Conservation (phyloP, 2,329 filamentous ascomycete species). For the Boeremia exigua region DNA sequence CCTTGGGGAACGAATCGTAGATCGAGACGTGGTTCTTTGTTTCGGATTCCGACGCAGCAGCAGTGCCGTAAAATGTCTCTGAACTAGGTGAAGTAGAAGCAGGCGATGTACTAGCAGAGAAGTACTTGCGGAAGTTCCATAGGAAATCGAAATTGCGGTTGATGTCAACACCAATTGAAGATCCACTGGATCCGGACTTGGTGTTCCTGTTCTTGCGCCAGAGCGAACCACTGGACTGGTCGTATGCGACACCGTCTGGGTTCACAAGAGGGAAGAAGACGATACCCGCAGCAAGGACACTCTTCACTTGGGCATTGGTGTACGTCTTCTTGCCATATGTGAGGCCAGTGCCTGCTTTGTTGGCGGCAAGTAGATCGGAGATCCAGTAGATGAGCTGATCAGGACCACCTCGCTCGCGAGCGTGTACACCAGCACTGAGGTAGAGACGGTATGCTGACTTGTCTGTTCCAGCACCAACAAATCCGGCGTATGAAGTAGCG, state of each 20-base stretch:
- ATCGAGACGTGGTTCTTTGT: constrained; percentile 62
- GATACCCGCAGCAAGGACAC: constrained; percentile 60
- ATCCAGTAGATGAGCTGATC: constrained; percentile 27
- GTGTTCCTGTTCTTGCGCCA: constrained; percentile 49
- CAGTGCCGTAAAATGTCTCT: constrained; percentile 59
- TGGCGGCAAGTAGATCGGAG: constrained; percentile 62
- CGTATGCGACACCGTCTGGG: constrained; percentile 46
- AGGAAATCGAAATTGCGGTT: constrained; percentile 59
- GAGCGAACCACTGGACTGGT: constrained; percentile 39
- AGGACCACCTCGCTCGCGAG: constrained; percentile 24
- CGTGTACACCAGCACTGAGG: constrained; percentile 62
- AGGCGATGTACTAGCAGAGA: constrained; percentile 45
- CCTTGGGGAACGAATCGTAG: constrained; percentile 56
- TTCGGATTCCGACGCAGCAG: constrained; percentile 63
- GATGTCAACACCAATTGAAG: constrained; percentile 41
- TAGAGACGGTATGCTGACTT: constrained; percentile 55
- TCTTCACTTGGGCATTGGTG: constrained; percentile 59
- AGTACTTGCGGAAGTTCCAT: constrained; percentile 61
- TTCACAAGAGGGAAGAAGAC: constrained; percentile 55
- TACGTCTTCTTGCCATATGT: constrained; percentile 61
- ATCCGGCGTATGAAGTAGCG: constrained; percentile 49
- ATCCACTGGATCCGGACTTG: constrained; percentile 47
- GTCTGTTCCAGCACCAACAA: constrained; percentile 54
- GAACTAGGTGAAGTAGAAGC: constrained; percentile 54
- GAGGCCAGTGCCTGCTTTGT: constrained; percentile 57